A percentile compares a stretch with the other conserved stretches of the same genome.
These are phyloP conservation scores for Cystofilobasidium bisporidii DNA, from an alignment of 768 basidiomycete species.

Conservation along the genomic window DNA sequence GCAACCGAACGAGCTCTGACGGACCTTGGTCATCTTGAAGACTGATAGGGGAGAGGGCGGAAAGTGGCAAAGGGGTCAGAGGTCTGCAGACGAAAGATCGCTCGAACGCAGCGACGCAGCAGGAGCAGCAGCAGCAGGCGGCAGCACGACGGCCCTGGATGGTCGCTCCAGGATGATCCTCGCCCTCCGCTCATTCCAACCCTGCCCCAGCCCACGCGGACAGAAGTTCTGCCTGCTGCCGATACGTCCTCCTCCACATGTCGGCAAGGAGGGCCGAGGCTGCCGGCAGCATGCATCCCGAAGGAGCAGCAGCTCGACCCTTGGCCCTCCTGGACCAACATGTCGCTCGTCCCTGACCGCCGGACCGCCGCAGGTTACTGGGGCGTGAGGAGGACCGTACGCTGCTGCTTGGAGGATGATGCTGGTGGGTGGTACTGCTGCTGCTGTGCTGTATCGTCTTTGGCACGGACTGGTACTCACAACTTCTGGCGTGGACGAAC, in stretches of 20 bases:
- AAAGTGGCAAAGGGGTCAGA: neutral
- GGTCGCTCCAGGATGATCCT: neutral
- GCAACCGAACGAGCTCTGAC: neutral
- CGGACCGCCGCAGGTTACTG: no score
- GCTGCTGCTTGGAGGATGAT: no score
- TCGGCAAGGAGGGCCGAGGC: no score
- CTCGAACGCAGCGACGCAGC: neutral
- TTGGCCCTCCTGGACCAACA: no score
- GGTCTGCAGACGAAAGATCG: neutral
- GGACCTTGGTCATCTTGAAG: constrained; percentile 18
- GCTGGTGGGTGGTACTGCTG: neutral
- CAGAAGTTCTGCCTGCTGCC: no score
- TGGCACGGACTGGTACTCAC: neutral
- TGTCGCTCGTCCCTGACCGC: no score
- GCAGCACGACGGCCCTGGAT: neutral
- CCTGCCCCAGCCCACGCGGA: no score
- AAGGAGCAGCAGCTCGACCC: no score
- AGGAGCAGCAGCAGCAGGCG: neutral
- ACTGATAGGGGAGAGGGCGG: neutral
- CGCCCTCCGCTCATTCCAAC: neutral
- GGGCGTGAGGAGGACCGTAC: neutral
- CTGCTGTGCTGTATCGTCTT: neutral
- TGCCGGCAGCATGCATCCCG: no score
- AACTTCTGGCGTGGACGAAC: neutral
- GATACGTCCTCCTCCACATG: no score